Evolutionary conservation across 352 stramenopile genomes (phyloP).

Genomic region (Phytopythium helicoides): DNA sequence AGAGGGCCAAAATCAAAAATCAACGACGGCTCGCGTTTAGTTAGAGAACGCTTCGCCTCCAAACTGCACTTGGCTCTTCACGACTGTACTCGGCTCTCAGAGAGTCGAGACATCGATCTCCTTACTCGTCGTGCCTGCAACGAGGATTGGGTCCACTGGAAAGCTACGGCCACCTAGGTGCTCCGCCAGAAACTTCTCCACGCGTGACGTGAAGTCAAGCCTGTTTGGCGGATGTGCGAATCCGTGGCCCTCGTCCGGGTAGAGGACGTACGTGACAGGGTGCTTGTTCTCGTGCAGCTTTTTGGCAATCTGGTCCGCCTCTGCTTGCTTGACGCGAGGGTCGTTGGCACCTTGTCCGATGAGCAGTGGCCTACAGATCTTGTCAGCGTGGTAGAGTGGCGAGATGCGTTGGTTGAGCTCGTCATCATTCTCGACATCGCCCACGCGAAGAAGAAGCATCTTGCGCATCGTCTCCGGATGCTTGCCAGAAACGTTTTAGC

Average conservation of each 20-base stretch:
- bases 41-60: not conserved
- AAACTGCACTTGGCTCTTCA: not conserved
- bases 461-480: slow-evolving; percentile 36
- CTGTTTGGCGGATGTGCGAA: slow-evolving; percentile 64
- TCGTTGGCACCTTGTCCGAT: slow-evolving; percentile 84
- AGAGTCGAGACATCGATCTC: not conserved
- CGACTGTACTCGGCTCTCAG: not conserved
- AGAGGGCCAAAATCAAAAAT: no score
- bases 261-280: slow-evolving; percentile 75
- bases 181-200: slow-evolving; percentile 32
- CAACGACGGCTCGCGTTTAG: no score
- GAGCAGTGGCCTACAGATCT: slow-evolving; percentile 75
- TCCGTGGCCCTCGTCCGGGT: slow-evolving; percentile 80
- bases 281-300: slow-evolving; percentile 62
- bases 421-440: slow-evolving; percentile 35
- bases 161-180: slow-evolving; percentile 27
- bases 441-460: slow-evolving; percentile 37
- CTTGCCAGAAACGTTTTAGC: slow-evolving; percentile 39
- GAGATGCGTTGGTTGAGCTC: slow-evolving; percentile 42
- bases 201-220: slow-evolving; percentile 58
- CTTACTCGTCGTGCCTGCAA: not conserved
- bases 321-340: slow-evolving; percentile 63
- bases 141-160: not conserved
- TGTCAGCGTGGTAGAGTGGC: slow-evolving; percentile 70
- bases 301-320: slow-evolving; percentile 77